Percentiles rank a stretch among this genome's conserved stretches.
Conservation (phyloP, 108 stramenopile species). For the Skeletonema tropicum region DNA sequence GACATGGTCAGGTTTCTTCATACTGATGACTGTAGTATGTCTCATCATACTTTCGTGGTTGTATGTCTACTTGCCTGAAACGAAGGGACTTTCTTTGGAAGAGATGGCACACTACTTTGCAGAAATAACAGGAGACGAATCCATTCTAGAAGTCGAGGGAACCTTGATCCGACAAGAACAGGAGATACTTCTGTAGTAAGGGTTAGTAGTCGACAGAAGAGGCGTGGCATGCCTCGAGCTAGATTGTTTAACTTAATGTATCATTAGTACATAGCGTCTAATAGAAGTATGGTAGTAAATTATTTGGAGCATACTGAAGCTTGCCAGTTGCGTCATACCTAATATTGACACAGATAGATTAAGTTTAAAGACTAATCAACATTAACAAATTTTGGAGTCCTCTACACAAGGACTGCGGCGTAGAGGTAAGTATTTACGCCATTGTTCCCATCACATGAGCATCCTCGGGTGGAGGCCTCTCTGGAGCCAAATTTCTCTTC, state of each 20-base stretch:
- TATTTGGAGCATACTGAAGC: no score
- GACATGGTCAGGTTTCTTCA: conserved; percentile 75
- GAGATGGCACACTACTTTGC: conserved; percentile 91
- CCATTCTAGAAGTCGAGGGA: conserved; percentile 74
- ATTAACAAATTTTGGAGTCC: no score
- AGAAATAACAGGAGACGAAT: conserved; percentile 75
- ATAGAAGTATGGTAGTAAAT: no score
- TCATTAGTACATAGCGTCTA: no score
- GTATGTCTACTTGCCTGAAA: conserved; percentile 80
- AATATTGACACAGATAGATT: no score
- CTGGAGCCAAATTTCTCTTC: conserved; percentile 7
- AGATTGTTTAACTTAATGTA: no score
- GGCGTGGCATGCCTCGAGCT: no score
- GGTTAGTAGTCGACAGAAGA: no score
- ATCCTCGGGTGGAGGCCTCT: conserved; percentile 42
- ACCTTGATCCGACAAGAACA: conserved; percentile 9
- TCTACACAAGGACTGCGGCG: background rate
- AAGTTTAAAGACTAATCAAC: no score
- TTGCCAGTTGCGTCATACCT: no score
- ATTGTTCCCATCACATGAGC: conserved; percentile 50
- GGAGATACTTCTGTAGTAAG: background rate
- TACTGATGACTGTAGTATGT: conserved; percentile 61
- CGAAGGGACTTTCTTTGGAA: conserved; percentile 81
- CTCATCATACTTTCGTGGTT: conserved; percentile 62
- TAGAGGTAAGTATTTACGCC: conserved; percentile 17